A percentile compares a stretch with the other conserved stretches of the same genome.
Evolutionary conservation across 202 grass and related monocot species (phyloP).

Genomic region (Zizania palustris): DNA sequence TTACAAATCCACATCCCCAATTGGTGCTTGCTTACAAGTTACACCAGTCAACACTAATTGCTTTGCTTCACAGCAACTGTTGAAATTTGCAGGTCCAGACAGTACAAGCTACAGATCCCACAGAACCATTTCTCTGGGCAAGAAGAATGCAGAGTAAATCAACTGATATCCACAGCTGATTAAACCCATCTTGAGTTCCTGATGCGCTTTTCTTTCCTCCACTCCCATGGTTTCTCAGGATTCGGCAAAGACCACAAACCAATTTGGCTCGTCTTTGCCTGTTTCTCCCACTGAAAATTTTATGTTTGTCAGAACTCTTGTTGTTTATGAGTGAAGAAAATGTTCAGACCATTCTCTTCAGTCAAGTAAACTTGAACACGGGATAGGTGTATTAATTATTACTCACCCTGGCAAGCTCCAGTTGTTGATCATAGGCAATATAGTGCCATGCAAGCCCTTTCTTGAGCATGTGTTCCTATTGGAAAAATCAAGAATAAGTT

Average conservation of each 20-base stretch:
- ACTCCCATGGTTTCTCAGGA: conserved; percentile 87
- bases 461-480: conserved; percentile 79
- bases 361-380: neutral
- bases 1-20: neutral
- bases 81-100: conserved; percentile 2
- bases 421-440: conserved; percentile 58
- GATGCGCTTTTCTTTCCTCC: conserved; percentile 59
- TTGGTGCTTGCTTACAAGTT: neutral
- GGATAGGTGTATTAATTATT: neutral
- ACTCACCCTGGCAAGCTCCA: conserved; percentile 62
- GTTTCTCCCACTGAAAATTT: conserved; percentile 77
- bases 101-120: neutral
- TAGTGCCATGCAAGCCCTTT: conserved; percentile 90
- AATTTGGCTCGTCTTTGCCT: conserved; percentile 42
- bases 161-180: neutral
- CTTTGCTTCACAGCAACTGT: neutral
- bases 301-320: conserved; percentile 14
- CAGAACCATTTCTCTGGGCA: neutral
- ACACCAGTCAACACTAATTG: neutral
- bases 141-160: neutral
- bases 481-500: neutral
- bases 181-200: conserved; percentile 27
- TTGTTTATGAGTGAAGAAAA: neutral
- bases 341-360: conserved; percentile 9
- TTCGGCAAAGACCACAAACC: conserved; percentile 66